A percentile compares a stretch with the other conserved stretches of the same genome.
phyloP scores from a whole-genome alignment of 345 rosid genomes.

The Brassica juncea region DNA sequence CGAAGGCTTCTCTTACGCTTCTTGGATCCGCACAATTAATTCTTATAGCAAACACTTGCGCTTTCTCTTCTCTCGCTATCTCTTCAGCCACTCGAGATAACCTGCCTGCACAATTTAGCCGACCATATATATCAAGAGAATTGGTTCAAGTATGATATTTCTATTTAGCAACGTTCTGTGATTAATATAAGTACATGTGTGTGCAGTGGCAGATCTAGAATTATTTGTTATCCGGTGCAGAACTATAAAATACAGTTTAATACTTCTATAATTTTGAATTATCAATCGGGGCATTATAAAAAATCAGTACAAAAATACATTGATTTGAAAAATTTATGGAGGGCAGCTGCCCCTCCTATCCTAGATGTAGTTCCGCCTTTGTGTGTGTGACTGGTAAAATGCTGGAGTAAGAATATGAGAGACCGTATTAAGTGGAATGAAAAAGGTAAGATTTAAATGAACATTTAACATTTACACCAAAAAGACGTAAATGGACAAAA shows the following conservation, averaged over 20 bases:
- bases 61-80: conserved; percentile 92
- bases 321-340: too few relatives aligned
- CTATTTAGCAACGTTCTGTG: background rate
- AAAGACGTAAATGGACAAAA: background rate
- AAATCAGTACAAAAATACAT: too few relatives aligned
- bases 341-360: too few relatives aligned
- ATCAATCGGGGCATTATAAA: too few relatives aligned
- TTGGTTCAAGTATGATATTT: background rate
- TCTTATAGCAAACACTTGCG: conserved; percentile 91
- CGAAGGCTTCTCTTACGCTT: conserved; percentile 91
- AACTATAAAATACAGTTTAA: too few relatives aligned
- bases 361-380: too few relatives aligned
- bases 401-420: background rate
- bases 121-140: background rate
- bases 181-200: background rate
- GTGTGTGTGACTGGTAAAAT: background rate
- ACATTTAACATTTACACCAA: background rate
- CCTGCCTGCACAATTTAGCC: conserved; percentile 47
- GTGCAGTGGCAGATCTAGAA: too few relatives aligned
- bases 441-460: background rate
- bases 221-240: too few relatives aligned
- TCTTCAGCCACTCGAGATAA: conserved; percentile 86
- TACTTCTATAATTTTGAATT: too few relatives aligned
- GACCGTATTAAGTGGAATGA: background rate
- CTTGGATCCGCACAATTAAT: conserved; percentile 85